A percentile compares a stretch with the other conserved stretches of the same genome.
Conservation (phyloP, 1,284 basidiomycete genomes). For the Malassezia globosa region DNA sequence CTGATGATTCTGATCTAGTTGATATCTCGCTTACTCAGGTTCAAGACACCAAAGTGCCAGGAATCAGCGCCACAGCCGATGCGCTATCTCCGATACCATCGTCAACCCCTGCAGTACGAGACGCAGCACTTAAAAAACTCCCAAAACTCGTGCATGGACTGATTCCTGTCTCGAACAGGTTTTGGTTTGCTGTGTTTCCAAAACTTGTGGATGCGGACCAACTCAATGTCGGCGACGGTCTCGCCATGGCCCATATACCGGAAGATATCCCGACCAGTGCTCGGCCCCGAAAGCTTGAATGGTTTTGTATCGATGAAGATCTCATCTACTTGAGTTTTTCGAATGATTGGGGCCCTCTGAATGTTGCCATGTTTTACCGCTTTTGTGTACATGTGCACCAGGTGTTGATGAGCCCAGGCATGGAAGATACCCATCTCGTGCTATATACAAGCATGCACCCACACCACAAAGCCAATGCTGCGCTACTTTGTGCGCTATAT, state of each 20-base stretch:
- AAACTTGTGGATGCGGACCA: constrained; percentile 17
- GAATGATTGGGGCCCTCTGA: constrained; percentile 58
- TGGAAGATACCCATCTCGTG: constrained; percentile 58
- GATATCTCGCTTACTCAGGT: constrained; percentile 9
- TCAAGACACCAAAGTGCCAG: background rate
- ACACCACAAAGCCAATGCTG: constrained; percentile 80
- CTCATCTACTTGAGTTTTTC: constrained; percentile 79
- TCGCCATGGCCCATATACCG: constrained; percentile 14
- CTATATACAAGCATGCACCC: constrained; percentile 80
- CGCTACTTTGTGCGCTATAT: constrained; percentile 79
- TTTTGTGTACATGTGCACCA: constrained; percentile 70
- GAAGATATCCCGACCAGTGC: constrained; percentile 17
- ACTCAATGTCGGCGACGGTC: constrained; percentile 21
- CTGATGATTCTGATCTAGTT: constrained; percentile 37
- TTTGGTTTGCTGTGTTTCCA: constrained; percentile 37
- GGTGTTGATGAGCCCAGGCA: constrained; percentile 23
- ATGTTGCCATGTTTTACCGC: constrained; percentile 51
- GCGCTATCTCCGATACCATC: background rate
- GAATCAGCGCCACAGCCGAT: background rate
- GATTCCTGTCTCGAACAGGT: constrained; percentile 30
- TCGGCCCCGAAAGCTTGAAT: constrained; percentile 25
- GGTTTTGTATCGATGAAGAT: constrained; percentile 64
- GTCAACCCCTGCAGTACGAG: background rate
- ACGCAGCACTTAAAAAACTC: constrained; percentile 10
- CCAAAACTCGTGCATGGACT: constrained; percentile 24